Percentiles rank a stretch among this genome's conserved stretches.
These are phyloP conservation scores for Lithospermum erythrorhizon DNA, from an alignment of 257 asterid species.

Conservation along the genomic window DNA sequence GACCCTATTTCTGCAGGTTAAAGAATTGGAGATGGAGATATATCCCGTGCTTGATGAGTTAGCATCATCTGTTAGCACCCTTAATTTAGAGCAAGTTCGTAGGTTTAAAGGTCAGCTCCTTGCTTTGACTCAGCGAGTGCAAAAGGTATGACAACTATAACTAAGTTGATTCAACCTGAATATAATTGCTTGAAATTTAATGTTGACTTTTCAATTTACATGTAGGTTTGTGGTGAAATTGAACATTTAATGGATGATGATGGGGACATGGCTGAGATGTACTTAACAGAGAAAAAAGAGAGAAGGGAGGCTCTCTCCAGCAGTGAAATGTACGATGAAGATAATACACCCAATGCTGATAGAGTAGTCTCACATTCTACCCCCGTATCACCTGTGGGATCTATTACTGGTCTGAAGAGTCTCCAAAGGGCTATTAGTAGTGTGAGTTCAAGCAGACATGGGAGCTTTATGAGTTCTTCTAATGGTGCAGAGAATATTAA, in stretches of 20 bases:
- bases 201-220: constrained; percentile 11
- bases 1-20: constrained; percentile 47
- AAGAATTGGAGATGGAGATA: constrained; percentile 79
- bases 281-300: constrained; percentile 87
- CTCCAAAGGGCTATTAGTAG: constrained; percentile 81
- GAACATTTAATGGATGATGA: constrained; percentile 98
- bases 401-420: constrained; percentile 38
- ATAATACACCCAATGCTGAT: constrained; percentile 17
- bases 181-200: background rate
- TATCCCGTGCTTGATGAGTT: constrained; percentile 90
- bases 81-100: constrained; percentile 91
- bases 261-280: constrained; percentile 99
- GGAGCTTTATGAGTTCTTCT: constrained; percentile 70
- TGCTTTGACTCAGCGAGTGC: constrained; percentile 91
- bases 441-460: constrained; percentile 66
- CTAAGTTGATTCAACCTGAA: constrained; percentile 3
- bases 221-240: constrained; percentile 85
- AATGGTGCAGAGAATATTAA: constrained; percentile 62
- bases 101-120: constrained; percentile 92
- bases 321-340: constrained; percentile 39
- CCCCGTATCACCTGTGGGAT: constrained; percentile 80
- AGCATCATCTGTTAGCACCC: constrained; percentile 82
- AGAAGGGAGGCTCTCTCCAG: constrained; percentile 45
- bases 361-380: constrained; percentile 49
- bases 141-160: constrained; percentile 44